These are phyloP conservation scores for Volvox africanus DNA, from an alignment of 139 green algal genomes.

Conservation along the genomic window DNA sequence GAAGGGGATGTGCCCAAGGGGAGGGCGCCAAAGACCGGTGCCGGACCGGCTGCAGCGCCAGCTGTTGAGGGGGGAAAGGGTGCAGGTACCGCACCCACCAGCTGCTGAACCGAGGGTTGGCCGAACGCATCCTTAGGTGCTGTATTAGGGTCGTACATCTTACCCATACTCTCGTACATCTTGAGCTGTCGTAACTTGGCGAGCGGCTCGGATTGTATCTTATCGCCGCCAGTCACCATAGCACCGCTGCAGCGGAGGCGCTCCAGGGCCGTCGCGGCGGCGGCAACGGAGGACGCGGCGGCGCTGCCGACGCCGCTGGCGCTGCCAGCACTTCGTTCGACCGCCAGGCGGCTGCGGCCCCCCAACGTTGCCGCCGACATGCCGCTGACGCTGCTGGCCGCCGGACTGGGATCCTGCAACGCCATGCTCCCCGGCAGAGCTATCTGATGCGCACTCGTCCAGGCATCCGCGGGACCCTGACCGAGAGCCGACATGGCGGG, in stretches of 20 bases:
- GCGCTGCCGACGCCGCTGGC: not conserved
- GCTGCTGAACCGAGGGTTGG: not conserved
- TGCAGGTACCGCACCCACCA: too few relatives aligned
- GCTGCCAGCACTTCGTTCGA: not conserved
- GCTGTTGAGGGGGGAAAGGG: not conserved
- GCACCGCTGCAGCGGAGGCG: not conserved
- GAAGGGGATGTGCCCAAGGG: not conserved
- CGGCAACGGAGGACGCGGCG: not conserved
- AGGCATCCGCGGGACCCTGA: not conserved
- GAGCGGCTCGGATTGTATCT: constrained; percentile 5
- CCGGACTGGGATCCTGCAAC: not conserved
- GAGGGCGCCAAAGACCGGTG: not conserved
- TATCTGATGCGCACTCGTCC: not conserved
- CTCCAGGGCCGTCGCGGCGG: not conserved
- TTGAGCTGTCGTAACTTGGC: not conserved
- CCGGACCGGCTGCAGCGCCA: not conserved
- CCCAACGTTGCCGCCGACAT: not conserved
- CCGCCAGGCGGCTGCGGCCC: not conserved
- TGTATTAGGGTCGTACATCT: not conserved
- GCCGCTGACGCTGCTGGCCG: not conserved
- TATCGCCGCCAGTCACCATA: not conserved
- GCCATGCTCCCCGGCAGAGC: not conserved
- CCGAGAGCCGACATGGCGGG: not conserved
- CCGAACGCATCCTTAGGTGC: not conserved
- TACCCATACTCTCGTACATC: not conserved